phyloP scores from a whole-genome alignment of 768 basidiomycete genomes.

The Tephrocybe sp. region DNA sequence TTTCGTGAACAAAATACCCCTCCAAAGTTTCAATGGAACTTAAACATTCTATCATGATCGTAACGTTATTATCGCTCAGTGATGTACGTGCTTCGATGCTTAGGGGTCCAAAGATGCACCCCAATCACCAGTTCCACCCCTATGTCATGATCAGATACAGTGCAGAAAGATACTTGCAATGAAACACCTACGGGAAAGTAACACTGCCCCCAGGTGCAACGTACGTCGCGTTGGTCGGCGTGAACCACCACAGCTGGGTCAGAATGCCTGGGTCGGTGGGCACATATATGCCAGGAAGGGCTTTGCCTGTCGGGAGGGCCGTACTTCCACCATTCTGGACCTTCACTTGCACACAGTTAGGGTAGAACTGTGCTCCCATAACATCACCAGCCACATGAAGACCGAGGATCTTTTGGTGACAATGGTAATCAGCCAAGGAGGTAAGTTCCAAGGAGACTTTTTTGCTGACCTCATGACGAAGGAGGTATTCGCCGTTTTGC shows the following conservation, averaged over 20 bases:
- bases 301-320: constrained; percentile 31
- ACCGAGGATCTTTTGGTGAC: constrained; percentile 26
- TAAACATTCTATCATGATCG: too few species aligned
- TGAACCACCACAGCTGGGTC: constrained; percentile 19
- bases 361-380: constrained; percentile 39
- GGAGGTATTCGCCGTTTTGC: constrained; percentile 35
- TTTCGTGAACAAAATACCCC: too few species aligned
- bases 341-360: constrained; percentile 34
- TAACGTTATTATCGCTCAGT: too few species aligned
- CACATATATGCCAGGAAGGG: constrained; percentile 38
- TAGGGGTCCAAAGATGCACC: constrained; percentile 1
- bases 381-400: constrained; percentile 33
- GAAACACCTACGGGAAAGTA: constrained; percentile 1
- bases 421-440: too few species aligned
- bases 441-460: background rate
- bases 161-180: background rate
- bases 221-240: constrained; percentile 16
- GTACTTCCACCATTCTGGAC: constrained; percentile 31
- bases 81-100: too few species aligned
- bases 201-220: constrained; percentile 14
- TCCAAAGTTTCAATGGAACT: too few species aligned
- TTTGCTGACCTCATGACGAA: constrained; percentile 24
- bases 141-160: background rate
- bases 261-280: constrained; percentile 27
- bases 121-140: constrained; percentile 10